A percentile compares a stretch with the other conserved stretches of the same genome.
These are phyloP conservation scores for Orbilia ellipsospora DNA, from an alignment of 2,329 filamentous ascomycete genomes.

Conservation along the genomic window DNA sequence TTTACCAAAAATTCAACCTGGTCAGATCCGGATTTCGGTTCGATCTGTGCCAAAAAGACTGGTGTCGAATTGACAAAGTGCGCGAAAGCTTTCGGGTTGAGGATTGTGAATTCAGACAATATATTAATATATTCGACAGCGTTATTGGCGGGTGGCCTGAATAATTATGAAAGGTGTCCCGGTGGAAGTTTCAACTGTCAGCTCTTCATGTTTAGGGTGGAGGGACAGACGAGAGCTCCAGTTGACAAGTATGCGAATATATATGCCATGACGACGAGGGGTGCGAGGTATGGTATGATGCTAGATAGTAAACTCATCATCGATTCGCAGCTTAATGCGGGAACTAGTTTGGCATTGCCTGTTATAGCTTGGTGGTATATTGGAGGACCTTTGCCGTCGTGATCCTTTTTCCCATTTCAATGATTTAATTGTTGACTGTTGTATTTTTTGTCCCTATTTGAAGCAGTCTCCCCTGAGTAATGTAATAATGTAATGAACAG, in stretches of 20 bases:
- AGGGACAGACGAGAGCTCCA: slow-evolving; percentile 15
- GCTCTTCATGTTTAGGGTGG: slow-evolving; percentile 22
- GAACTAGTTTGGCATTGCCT: slow-evolving; percentile 19
- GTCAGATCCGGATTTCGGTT: slow-evolving; percentile 21
- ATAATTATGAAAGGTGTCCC: slow-evolving; percentile 23
- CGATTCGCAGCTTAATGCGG: slow-evolving; percentile 35
- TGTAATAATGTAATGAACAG: too few species aligned
- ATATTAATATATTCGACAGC: slow-evolving; percentile 17
- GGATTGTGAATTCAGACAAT: slow-evolving; percentile 32
- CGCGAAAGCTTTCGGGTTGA: slow-evolving; percentile 30
- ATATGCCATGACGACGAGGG: slow-evolving; percentile 21
- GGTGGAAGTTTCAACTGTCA: slow-evolving; percentile 31
- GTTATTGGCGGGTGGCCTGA: slow-evolving; percentile 6
- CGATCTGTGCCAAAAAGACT: slow-evolving; percentile 13
- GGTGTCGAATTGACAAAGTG: slow-evolving; percentile 22
- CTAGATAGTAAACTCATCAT: slow-evolving; percentile 28
- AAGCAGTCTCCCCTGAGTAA: too few species aligned
- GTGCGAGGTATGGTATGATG: slow-evolving; percentile 20
- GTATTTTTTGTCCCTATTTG: too few species aligned
- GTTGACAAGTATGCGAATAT: slow-evolving; percentile 25
- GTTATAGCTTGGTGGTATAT: slow-evolving; percentile 30
- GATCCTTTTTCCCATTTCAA: neutral
- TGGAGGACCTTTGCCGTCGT: slow-evolving; percentile 10
- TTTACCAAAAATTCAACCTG: slow-evolving; percentile 11
- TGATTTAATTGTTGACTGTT: too few species aligned